Evolutionary conservation across 345 rosid genomes (phyloP).

Genomic region (Gossypium mustelinum): DNA sequence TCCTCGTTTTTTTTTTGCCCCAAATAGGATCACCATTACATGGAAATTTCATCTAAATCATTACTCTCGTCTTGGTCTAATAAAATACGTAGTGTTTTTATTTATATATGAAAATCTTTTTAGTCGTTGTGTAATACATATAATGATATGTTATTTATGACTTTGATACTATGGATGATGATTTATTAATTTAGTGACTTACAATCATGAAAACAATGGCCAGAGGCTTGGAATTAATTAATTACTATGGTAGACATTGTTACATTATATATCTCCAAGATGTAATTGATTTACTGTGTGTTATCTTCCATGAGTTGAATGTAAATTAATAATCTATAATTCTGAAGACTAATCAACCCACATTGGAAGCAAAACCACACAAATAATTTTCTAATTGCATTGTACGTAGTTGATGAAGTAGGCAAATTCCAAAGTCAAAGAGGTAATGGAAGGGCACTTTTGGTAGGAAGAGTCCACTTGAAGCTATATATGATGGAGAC

Average conservation of each 20-base stretch:
- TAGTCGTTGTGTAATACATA: no score
- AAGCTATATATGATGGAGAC: neutral
- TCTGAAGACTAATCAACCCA: neutral
- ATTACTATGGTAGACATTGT: neutral
- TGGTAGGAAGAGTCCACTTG: neutral
- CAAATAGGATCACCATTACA: no score
- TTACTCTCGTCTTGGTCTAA: no score
- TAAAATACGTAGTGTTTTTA: no score
- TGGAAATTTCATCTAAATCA: no score
- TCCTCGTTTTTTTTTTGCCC: neutral
- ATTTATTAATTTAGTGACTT: no score
- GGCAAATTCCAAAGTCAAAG: slow-evolving; percentile 26
- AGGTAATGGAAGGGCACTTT: slow-evolving; percentile 8
- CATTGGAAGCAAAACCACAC: neutral
- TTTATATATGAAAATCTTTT: no score
- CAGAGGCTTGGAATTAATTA: neutral
- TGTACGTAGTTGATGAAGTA: slow-evolving; percentile 7
- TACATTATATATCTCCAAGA: no score
- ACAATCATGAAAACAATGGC: neutral
- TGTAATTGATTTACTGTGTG: neutral
- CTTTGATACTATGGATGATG: no score
- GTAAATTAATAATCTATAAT: neutral
- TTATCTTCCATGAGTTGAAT: neutral
- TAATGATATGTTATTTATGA: no score
- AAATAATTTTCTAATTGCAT: neutral